Conservation (phyloP, 441 rosid genomes). For the Theobroma grandiflorum region DNA sequence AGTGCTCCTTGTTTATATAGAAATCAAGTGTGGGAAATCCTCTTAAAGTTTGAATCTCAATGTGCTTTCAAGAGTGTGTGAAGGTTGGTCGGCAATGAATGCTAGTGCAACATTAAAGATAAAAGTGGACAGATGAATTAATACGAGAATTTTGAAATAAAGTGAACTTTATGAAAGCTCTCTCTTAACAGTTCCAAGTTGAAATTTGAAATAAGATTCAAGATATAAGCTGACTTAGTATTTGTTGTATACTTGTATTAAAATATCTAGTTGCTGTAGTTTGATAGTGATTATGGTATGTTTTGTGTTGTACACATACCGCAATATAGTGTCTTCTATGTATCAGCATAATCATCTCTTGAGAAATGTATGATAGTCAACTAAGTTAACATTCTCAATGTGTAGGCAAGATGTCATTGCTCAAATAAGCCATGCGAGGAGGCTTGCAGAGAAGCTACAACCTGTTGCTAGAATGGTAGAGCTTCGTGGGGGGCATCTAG, state of each 20-base stretch:
- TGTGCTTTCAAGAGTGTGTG: slow-evolving; percentile 12
- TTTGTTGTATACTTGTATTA: neutral
- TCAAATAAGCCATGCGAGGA: slow-evolving; percentile 80
- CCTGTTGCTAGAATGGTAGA: slow-evolving; percentile 94
- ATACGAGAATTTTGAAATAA: neutral
- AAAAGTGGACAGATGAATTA: neutral
- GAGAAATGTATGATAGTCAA: slow-evolving; percentile 22
- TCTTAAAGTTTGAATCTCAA: neutral
- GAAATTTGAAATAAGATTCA: neutral
- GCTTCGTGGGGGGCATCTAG: slow-evolving; percentile 97
- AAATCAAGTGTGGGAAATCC: slow-evolving; percentile 13
- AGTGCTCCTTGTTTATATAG: neutral
- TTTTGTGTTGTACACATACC: neutral
- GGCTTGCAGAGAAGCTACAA: slow-evolving; percentile 80
- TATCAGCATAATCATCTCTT: neutral
- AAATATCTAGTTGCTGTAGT: neutral
- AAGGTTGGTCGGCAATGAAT: neutral
- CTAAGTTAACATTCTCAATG: slow-evolving; percentile 29
- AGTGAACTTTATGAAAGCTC: neutral
- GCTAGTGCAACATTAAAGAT: neutral
- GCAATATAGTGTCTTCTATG: neutral
- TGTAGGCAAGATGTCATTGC: slow-evolving; percentile 92
- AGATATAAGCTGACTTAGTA: neutral
- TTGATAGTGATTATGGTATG: neutral
- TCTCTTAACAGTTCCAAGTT: neutral